These are phyloP conservation scores for Mucor circinelloides DNA, from an alignment of 371 early-diverging fungal genomes.

Conservation along the genomic window DNA sequence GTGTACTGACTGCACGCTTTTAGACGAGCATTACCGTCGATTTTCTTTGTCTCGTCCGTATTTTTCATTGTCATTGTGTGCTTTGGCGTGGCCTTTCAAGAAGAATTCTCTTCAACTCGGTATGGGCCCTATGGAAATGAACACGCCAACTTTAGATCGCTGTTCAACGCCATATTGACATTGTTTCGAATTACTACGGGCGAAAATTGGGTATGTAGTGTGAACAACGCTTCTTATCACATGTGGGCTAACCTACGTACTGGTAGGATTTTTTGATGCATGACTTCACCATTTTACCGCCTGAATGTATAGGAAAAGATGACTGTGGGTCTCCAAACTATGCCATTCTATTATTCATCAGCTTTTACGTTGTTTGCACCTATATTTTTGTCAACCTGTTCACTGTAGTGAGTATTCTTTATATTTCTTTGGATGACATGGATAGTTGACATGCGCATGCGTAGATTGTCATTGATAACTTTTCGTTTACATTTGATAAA, in stretches of 20 bases:
- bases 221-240: not conserved
- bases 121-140: conserved; percentile 52
- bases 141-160: conserved; percentile 51
- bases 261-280: conserved; percentile 56
- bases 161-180: conserved; percentile 44
- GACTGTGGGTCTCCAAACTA: conserved; percentile 53
- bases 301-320: conserved; percentile 41
- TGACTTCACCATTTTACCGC: conserved; percentile 46
- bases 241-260: not conserved
- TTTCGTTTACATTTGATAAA: conserved; percentile 58
- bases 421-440: not conserved
- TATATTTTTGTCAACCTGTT: conserved; percentile 59
- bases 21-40: conserved; percentile 51
- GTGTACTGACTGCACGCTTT: too few relatives aligned
- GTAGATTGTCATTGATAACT: conserved; percentile 57
- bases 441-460: not conserved
- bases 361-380: conserved; percentile 57
- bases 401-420: conserved; percentile 36
- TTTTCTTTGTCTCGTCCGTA: conserved; percentile 49
- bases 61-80: conserved; percentile 47
- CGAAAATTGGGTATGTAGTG: conserved; percentile 52
- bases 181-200: conserved; percentile 59
- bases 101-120: conserved; percentile 49
- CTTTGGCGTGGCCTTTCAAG: conserved; percentile 54
- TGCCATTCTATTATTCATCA: conserved; percentile 44